Evolutionary conservation across 805 yeast genomes (phyloP).

Genomic region (Gaillardinia entomophila): DNA sequence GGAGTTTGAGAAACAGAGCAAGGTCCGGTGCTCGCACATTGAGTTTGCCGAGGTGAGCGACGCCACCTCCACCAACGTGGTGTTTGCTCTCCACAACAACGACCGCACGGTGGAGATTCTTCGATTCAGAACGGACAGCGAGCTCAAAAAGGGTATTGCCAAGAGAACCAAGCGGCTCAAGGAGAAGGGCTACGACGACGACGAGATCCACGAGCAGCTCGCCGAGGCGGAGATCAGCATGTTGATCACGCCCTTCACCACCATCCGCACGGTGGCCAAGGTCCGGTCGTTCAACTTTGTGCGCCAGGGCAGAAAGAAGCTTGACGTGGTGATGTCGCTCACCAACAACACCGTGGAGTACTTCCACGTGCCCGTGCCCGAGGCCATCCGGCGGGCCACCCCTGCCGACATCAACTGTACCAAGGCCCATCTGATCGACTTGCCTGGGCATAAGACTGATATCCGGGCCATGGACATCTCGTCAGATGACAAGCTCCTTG

Average conservation of each 20-base stretch:
- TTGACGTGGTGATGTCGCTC: slow-evolving; percentile 62
- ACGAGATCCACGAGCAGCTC: slow-evolving; percentile 46
- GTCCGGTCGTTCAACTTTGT: slow-evolving; percentile 68
- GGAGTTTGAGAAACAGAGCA: slow-evolving; percentile 66
- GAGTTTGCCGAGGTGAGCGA: slow-evolving; percentile 36
- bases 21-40: slow-evolving; percentile 60
- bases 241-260: slow-evolving; percentile 63
- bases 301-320: slow-evolving; percentile 30
- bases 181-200: slow-evolving; percentile 60
- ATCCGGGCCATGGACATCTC: slow-evolving; percentile 79
- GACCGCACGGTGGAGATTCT: slow-evolving; percentile 79
- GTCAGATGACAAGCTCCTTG: slow-evolving; percentile 71
- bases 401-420: slow-evolving; percentile 37
- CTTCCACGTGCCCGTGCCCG: slow-evolving; percentile 53
- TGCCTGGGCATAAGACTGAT: slow-evolving; percentile 86
- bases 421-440: slow-evolving; percentile 57
- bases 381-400: slow-evolving; percentile 44
- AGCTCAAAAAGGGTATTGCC: slow-evolving; percentile 68
- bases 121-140: slow-evolving; percentile 70
- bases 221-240: slow-evolving; percentile 47
- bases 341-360: slow-evolving; percentile 72
- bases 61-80: slow-evolving; percentile 31
- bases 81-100: slow-evolving; percentile 68
- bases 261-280: slow-evolving; percentile 59
- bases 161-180: slow-evolving; percentile 72